These are phyloP conservation scores for Aureobasidium sp. DNA, from an alignment of 2,329 filamentous ascomycete species.

Conservation along the genomic window DNA sequence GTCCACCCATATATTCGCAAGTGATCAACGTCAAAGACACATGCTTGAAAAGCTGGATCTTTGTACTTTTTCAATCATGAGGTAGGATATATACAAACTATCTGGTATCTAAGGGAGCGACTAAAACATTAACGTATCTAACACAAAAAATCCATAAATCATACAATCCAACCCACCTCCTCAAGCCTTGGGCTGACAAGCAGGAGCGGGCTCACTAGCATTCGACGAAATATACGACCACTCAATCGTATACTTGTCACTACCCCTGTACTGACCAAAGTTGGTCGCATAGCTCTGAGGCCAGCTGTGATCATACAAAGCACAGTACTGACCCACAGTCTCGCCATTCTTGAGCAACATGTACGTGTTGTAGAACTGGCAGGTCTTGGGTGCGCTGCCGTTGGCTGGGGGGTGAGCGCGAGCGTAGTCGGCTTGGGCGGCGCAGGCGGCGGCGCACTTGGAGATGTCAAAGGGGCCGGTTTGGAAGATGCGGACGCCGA, in stretches of 20 bases:
- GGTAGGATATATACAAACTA: not conserved
- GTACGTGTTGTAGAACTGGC: constrained; percentile 31
- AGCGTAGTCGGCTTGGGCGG: constrained; percentile 15
- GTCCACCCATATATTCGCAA: not conserved
- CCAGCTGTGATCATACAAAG: constrained; percentile 23
- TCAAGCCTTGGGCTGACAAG: constrained; percentile 9
- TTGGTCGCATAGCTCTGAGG: constrained; percentile 22
- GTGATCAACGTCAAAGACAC: not conserved
- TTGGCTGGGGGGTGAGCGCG: constrained; percentile 9
- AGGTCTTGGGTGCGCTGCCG: constrained; percentile 21
- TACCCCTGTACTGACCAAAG: constrained; percentile 21
- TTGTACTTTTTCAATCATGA: not conserved
- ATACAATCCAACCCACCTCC: not conserved
- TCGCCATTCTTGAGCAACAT: constrained; percentile 24
- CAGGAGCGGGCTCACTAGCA: constrained; percentile 13
- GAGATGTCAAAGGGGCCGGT: constrained; percentile 24
- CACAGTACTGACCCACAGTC: constrained; percentile 25
- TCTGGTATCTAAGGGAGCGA: not conserved
- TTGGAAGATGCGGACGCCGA: constrained; percentile 23
- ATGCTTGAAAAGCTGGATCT: not conserved
- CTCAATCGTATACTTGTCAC: constrained; percentile 21
- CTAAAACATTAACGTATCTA: not conserved
- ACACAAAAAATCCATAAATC: not conserved
- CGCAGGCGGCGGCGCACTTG: constrained; percentile 25
- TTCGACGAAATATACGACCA: constrained; percentile 21